Evolutionary conservation across 495 filamentous ascomycete genomes (phyloP), one percentile per base, ranked within the genome.

Genomic region (Penicillium maclennaniae): DNA sequence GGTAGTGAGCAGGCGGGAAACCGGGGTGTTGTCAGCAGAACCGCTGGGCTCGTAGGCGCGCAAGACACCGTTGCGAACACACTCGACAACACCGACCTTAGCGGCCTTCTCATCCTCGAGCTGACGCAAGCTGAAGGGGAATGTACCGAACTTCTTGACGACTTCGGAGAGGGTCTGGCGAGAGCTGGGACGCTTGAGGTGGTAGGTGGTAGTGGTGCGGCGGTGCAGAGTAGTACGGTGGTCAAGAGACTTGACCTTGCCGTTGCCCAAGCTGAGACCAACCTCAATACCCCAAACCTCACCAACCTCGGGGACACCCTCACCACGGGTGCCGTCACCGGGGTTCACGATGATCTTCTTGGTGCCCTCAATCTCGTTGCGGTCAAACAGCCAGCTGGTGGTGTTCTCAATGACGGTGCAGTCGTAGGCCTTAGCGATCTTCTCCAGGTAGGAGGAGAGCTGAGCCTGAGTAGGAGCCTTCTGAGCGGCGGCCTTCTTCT

Each of bases 261-360:
- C 93, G 44, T 83, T 86, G 44, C 93, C 95, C 58, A 91, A 73
- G 70, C 87, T 92, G 59, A 97, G 83, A 61, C 92, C 91, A 65
- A 96, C 82, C 79, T 98, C 93, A 31, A 97, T 90, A 69, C 93
- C 93, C 93, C 93, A 98, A 58, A 93, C 92, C 65, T 98, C 93
- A 56, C 90, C 90, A 46, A 97, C 79, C 60, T 95, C 93, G 37
- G 93, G 89, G 39, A 83, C 66, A 58, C 93, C 93, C 63, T 98
- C 93, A 44, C 91, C 91, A 75, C 93, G 95, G 62, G 88, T 84
- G 56, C 79, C 76, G 64, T 95, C 88, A 47, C 87, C 87, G 27
- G 95, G 91, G 17, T 88, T 79, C 23, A 98, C 74, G 47, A 98
- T 93, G 66, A 98, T 95, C 83, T 96, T 97, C 85, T 98, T 98